These are phyloP conservation scores for Trichoderma aggressivum DNA, from an alignment of 2,329 filamentous ascomycete species.

Conservation along the genomic window DNA sequence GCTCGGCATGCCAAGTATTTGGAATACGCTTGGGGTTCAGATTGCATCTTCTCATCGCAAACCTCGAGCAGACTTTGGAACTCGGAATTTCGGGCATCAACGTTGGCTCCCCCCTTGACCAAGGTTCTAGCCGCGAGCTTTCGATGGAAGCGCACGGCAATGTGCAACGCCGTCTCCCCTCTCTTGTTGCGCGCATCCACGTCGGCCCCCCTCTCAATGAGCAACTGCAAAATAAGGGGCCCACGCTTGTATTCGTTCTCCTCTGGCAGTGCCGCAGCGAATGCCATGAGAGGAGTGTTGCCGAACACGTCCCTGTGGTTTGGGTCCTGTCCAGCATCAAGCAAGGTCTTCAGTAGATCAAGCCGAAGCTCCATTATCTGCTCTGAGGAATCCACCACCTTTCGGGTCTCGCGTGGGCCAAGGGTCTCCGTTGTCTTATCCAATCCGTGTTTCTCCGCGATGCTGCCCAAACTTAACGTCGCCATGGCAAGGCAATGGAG, in stretches of 20 bases:
- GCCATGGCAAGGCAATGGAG: constrained; percentile 57
- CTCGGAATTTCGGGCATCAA: constrained; percentile 44
- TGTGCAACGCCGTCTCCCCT: constrained; percentile 54
- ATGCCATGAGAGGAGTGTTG: constrained; percentile 55
- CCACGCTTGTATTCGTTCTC: constrained; percentile 49
- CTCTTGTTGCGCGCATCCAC: constrained; percentile 50
- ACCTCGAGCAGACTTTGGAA: constrained; percentile 46
- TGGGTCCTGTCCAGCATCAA: constrained; percentile 41
- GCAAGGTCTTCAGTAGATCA: constrained; percentile 29
- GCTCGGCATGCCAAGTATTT: constrained; percentile 46
- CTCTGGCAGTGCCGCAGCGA: constrained; percentile 48
- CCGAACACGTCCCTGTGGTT: constrained; percentile 53
- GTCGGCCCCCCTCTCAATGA: constrained; percentile 43
- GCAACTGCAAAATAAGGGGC: constrained; percentile 42
- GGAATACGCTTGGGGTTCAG: constrained; percentile 36
- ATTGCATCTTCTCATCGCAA: constrained; percentile 40
- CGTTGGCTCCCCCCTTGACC: constrained; percentile 45
- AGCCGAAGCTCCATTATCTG: constrained; percentile 30
- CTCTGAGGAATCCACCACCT: constrained; percentile 35
- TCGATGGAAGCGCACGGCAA: constrained; percentile 51
- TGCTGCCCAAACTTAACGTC: constrained; percentile 41
- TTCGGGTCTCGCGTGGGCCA: constrained; percentile 24
- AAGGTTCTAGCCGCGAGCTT: constrained; percentile 50
- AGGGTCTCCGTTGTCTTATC: background rate
- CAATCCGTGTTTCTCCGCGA: constrained; percentile 34